Evolutionary conservation across 2,329 filamentous ascomycete genomes (phyloP), one percentile per base, ranked within the genome.

Genomic region (Fusarium decemcellulare): DNA sequence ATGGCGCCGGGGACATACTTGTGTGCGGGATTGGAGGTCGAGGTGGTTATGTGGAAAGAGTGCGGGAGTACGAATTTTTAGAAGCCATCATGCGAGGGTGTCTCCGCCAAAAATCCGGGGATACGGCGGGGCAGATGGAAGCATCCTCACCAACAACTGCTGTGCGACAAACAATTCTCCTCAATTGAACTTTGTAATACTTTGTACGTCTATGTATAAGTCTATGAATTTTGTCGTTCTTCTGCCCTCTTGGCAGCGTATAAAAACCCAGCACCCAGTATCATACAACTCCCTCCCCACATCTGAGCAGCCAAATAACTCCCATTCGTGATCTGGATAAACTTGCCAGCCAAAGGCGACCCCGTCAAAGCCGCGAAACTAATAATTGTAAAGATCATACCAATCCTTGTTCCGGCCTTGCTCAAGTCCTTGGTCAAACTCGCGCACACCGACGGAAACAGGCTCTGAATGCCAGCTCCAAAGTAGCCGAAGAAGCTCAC

Each of bases 401-500:
- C 88, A 65, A 90, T 87, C 8, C 87, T 79, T 2, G 86, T 85
- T 0, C 88, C 88, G 5, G 83, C 80, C 74, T 88, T 88, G 12
- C 81, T 78, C 63, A 87, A 73, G 68, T 90, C 87, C 5, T 81
- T 81, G 5, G 84, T 87, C 58, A 90, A 76, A 29, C 85, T 71
- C 1, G 76, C 77, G 12, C 76, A 67, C 7, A 77, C 76, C 0
- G 90, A 88, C 0, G 91, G 91, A 71, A 93, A 92, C 11, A 93
- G 75, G 8, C 86, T 85, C 77, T 93, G 91, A 48, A 93, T 87
- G 0, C 84, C 89, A 0, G 89, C 90, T 0, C 85, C 88, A 3
- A 85, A 85, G 50, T 92, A 82, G 2, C 92, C 92, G 73, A 91
- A 92, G 59, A 91, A 82, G 0, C 84, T 80, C 0, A 87, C 81